Percentiles rank a stretch among this genome's conserved stretches.
Conservation (phyloP, 2,329 filamentous ascomycete species). For the Pseudogymnoascus sp. region DNA sequence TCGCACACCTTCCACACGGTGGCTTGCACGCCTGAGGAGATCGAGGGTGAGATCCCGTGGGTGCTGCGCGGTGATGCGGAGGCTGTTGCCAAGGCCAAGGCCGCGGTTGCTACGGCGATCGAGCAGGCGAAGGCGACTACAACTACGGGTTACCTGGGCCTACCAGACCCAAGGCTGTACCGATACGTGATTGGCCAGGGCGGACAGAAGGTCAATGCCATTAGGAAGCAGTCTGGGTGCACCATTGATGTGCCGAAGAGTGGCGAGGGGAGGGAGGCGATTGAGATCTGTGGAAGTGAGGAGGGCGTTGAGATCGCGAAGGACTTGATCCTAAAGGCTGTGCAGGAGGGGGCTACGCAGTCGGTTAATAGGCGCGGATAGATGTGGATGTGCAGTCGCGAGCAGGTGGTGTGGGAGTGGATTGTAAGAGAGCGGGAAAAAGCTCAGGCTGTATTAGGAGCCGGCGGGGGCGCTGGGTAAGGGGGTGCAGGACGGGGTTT, state of each 20-base stretch:
- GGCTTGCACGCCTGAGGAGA: conserved; percentile 38
- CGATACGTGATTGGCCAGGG: conserved; percentile 82
- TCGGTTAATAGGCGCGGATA: conserved; percentile 5
- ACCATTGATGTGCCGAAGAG: conserved; percentile 88
- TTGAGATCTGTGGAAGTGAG: conserved; percentile 74
- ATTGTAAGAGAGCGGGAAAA: conserved; percentile 4
- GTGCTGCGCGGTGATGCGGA: conserved; percentile 72
- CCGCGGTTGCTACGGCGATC: conserved; percentile 63
- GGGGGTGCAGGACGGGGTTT: not conserved
- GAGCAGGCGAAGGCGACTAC: conserved; percentile 61
- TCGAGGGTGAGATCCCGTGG: conserved; percentile 74
- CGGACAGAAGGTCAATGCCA: conserved; percentile 85
- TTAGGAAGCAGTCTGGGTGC: conserved; percentile 85
- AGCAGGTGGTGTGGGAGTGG: not conserved
- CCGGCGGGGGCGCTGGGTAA: not conserved
- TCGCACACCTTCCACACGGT: conserved; percentile 79
- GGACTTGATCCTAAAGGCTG: conserved; percentile 78
- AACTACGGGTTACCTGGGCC: conserved; percentile 75
- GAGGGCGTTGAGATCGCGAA: conserved; percentile 81
- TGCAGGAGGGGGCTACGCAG: conserved; percentile 46
- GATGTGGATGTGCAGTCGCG: not conserved
- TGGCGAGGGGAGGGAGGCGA: conserved; percentile 67
- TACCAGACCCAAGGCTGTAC: conserved; percentile 85
- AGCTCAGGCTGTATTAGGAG: not conserved
- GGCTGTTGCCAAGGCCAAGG: conserved; percentile 72